Evolutionary conservation across 371 early-diverging fungal species (phyloP), one percentile per base, ranked within the genome.

Genomic region (Batkoa obscura): DNA sequence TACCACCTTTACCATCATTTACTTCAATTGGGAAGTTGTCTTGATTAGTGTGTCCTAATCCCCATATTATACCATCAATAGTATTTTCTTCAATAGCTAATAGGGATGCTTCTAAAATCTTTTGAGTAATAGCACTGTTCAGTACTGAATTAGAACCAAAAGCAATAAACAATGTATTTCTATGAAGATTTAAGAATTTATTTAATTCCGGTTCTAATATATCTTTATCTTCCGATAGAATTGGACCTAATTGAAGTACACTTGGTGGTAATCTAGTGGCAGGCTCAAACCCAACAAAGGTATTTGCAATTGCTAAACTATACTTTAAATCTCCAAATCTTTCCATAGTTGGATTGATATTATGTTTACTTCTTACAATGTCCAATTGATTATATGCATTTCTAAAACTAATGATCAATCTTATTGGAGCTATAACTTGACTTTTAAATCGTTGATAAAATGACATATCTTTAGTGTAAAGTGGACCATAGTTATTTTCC

Each of bases 221-320:
- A 31, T 13, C 15, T 4, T 17, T 17, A 30, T 39, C 32, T 3
- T 38, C 32, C 30, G 32, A 2, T 3, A 17, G 17, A 32, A 53
- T 53, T 13, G 53, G 53, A 36, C 53, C 53, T 15, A 53, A 10
- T 31, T 23, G 8, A 12, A 32, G 2, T 3, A 53, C 32, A 30
- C 42, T 34, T 10, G 53, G 12, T 10, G 42, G 31, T 4, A 53
- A 10, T 4, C 12, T 5, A 12, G 37, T 30, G 30, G 53, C 37
- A 12, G 35, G 13, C n/a, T 53, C 53, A 41, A 53, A 53, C 3
- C 53, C 53, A 36, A 53, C 12, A 17, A 53, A 53, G 2, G 53
- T 37, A 31, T 50, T 50, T 2, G 15, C 45, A 6, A 53, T 3
- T 2, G 37, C 53, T 9, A 53, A 33, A 35, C 12, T 30, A 2